Conservation (phyloP, 305 asterid genomes). For the Solanum hybrid region DNA sequence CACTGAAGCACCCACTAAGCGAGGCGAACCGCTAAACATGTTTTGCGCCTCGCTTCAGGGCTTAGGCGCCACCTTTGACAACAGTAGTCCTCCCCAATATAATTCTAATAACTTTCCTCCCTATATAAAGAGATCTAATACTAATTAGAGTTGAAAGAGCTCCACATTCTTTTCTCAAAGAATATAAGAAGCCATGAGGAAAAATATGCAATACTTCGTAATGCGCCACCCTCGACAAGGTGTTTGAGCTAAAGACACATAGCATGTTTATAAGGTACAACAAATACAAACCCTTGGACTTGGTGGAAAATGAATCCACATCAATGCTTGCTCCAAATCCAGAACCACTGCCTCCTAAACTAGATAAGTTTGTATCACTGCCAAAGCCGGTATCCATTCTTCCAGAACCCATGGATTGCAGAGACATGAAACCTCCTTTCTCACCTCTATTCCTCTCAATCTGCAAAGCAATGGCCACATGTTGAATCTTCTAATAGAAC, state of each 20-base stretch:
- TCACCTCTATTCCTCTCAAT: slow-evolving; percentile 56
- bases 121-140: neutral
- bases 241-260: neutral
- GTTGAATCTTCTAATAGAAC: neutral
- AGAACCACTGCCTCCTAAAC: slow-evolving; percentile 27
- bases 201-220: neutral
- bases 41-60: neutral
- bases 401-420: slow-evolving; percentile 54
- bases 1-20: neutral
- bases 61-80: neutral
- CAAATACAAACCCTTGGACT: slow-evolving; percentile 50
- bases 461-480: slow-evolving; percentile 17
- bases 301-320: slow-evolving; percentile 47
- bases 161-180: neutral
- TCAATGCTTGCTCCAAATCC: slow-evolving; percentile 56
- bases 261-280: neutral
- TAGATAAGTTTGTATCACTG: slow-evolving; percentile 38
- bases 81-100: neutral
- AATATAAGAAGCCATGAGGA: neutral
- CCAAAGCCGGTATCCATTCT: slow-evolving; percentile 46
- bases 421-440: slow-evolving; percentile 45
- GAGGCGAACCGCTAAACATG: neutral
- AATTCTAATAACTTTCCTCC: neutral
- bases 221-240: neutral
- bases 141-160: neutral